Conservation (phyloP, 83 land plant genomes). For the Isoetes engelmannii region DNA sequence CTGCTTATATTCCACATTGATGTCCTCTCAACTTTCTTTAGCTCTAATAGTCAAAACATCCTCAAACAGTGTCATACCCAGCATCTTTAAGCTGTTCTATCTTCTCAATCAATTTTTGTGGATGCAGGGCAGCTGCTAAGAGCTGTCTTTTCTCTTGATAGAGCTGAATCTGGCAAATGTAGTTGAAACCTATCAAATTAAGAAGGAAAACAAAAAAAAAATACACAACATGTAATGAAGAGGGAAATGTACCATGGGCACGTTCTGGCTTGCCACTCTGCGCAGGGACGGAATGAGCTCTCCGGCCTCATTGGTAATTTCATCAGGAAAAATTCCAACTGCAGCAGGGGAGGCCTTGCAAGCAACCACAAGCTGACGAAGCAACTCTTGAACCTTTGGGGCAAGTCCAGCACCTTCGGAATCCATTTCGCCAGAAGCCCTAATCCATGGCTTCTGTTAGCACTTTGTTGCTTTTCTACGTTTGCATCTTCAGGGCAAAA, state of each 20-base stretch:
- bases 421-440: too few relatives aligned
- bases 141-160: constrained; percentile 30
- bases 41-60: not conserved
- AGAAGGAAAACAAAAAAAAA: constrained; percentile 1
- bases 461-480: too few relatives aligned
- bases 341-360: constrained; percentile 25
- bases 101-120: constrained; percentile 31
- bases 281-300: constrained; percentile 28
- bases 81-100: constrained; percentile 35
- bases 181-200: not conserved
- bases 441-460: too few relatives aligned
- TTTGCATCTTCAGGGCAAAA: too few relatives aligned
- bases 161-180: constrained; percentile 23
- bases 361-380: constrained; percentile 24
- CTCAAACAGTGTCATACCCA: constrained; percentile 16
- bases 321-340: constrained; percentile 25
- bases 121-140: constrained; percentile 32
- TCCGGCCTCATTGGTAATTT: constrained; percentile 17
- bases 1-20: not conserved
- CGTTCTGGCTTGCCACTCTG: constrained; percentile 18
- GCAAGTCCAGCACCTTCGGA: not conserved
- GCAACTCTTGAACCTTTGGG: constrained; percentile 23
- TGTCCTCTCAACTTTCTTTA: not conserved
- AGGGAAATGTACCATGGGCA: constrained; percentile 21
- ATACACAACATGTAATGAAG: not conserved